Percentiles rank a stretch among this genome's conserved stretches.
phyloP scores from a whole-genome alignment of 2,329 filamentous ascomycete species.

The Epicoccum sorghinum region DNA sequence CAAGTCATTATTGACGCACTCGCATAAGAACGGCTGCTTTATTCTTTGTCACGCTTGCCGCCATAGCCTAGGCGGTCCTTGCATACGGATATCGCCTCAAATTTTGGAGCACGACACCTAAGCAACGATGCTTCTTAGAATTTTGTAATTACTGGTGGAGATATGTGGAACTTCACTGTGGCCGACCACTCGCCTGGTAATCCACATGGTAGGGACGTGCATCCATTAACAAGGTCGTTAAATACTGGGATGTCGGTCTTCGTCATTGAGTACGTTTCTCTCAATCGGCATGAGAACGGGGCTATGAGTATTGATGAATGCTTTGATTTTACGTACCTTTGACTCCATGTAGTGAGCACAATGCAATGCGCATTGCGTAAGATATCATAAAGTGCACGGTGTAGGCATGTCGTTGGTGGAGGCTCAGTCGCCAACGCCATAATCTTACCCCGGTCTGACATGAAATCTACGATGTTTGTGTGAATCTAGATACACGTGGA shows the following conservation, averaged over 20 bases:
- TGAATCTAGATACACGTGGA: not conserved
- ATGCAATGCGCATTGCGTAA: slow-evolving; percentile 24
- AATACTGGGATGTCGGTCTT: slow-evolving; percentile 17
- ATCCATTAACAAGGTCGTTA: not conserved
- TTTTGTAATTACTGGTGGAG: slow-evolving; percentile 36
- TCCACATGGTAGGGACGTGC: slow-evolving; percentile 17
- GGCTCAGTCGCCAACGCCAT: slow-evolving; percentile 45
- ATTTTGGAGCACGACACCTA: not conserved
- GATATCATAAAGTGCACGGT: not conserved
- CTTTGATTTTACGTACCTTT: slow-evolving; percentile 29
- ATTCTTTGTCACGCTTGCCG: not conserved
- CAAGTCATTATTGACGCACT: not conserved
- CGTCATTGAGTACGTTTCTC: slow-evolving; percentile 36
- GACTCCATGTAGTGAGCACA: slow-evolving; percentile 24
- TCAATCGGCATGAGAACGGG: slow-evolving; percentile 29
- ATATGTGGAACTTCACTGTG: slow-evolving; percentile 30
- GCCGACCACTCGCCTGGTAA: slow-evolving; percentile 35
- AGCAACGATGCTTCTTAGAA: slow-evolving; percentile 21
- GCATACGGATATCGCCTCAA: not conserved
- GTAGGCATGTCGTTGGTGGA: slow-evolving; percentile 18
- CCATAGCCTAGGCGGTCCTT: not conserved
- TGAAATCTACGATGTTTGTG: slow-evolving; percentile 63
- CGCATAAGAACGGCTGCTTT: not conserved
- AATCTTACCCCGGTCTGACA: slow-evolving; percentile 9
- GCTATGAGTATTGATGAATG: slow-evolving; percentile 29